Evolutionary conservation across 495 filamentous ascomycete species (phyloP).

Genomic region (Copromyces sp.): DNA sequence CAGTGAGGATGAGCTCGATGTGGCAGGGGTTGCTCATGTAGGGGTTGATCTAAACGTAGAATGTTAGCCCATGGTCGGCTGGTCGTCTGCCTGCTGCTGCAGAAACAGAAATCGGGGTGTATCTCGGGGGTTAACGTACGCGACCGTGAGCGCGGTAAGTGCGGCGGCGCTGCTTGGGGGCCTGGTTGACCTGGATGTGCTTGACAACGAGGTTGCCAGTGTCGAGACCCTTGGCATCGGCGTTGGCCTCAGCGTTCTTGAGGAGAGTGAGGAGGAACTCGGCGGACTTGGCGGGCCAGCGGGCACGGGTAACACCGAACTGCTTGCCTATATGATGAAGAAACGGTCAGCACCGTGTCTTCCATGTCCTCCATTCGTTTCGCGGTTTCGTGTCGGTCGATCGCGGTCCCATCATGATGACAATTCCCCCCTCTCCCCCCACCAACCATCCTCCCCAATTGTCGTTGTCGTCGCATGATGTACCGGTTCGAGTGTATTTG

Average conservation of each 20-base stretch:
- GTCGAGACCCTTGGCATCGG: slow-evolving; percentile 97
- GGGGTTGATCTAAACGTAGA: slow-evolving; percentile 71
- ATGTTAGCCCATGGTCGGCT: slow-evolving; percentile 15
- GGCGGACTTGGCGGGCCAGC: slow-evolving; percentile 98
- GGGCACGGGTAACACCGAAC: slow-evolving; percentile 91
- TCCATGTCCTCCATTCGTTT: background rate
- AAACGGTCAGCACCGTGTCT: slow-evolving; percentile 18
- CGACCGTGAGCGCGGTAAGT: slow-evolving; percentile 99
- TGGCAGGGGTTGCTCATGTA: slow-evolving; percentile 99
- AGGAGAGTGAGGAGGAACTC: slow-evolving; percentile 94
- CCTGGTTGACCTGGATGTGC: slow-evolving; percentile 99
- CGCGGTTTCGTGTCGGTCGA: background rate
- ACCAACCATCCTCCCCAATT: background rate
- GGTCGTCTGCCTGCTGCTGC: slow-evolving; percentile 3
- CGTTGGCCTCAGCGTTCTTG: slow-evolving; percentile 98
- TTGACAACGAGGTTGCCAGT: slow-evolving; percentile 92
- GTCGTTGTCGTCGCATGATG: background rate
- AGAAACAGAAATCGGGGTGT: background rate
- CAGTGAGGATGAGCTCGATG: slow-evolving; percentile 98
- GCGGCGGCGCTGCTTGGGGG: slow-evolving; percentile 91
- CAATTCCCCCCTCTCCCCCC: background rate
- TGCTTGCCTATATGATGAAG: slow-evolving; percentile 67
- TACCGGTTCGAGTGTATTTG: background rate
- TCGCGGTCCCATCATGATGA: background rate
- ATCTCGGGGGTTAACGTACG: slow-evolving; percentile 52